Evolutionary conservation across 495 filamentous ascomycete species (phyloP).

Genomic region (Xylaria acuta): DNA sequence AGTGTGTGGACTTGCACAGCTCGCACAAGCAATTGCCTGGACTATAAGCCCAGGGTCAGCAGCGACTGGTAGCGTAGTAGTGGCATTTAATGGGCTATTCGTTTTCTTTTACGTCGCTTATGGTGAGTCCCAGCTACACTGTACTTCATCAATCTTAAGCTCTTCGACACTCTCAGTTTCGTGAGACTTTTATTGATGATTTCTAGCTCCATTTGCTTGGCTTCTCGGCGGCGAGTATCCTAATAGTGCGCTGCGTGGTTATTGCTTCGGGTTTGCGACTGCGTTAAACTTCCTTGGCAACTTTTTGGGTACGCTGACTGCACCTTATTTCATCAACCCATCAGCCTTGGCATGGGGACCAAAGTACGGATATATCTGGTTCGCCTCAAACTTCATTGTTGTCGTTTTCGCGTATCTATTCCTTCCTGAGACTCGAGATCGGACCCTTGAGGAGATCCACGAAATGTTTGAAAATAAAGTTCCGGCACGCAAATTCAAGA

Average conservation of each 20-base stretch:
- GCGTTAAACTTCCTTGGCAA: conserved; percentile 55
- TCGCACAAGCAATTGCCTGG: conserved; percentile 56
- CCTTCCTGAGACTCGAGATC: conserved; percentile 59
- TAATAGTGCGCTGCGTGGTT: conserved; percentile 50
- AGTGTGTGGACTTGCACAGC: conserved; percentile 55
- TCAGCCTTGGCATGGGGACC: conserved; percentile 51
- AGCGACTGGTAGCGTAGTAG: conserved; percentile 51
- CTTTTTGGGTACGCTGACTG: conserved; percentile 59
- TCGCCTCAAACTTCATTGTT: conserved; percentile 44
- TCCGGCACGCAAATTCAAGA: conserved; percentile 49
- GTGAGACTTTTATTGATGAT: neutral
- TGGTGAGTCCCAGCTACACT: conserved; percentile 24
- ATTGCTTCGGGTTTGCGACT: conserved; percentile 55
- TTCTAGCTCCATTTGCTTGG: conserved; percentile 55
- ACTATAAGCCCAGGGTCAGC: conserved; percentile 49
- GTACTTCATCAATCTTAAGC: neutral
- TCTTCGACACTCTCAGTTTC: neutral
- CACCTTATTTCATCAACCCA: conserved; percentile 65
- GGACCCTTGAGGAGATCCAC: conserved; percentile 60
- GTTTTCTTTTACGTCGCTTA: conserved; percentile 52
- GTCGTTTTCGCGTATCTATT: conserved; percentile 54
- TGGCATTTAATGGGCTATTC: conserved; percentile 47
- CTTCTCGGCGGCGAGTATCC: conserved; percentile 59
- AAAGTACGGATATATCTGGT: conserved; percentile 51
- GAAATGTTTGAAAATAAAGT: conserved; percentile 61